phyloP scores from a whole-genome alignment of 1,139 yeast genomes.

The Scheffersomyces insectosa region DNA sequence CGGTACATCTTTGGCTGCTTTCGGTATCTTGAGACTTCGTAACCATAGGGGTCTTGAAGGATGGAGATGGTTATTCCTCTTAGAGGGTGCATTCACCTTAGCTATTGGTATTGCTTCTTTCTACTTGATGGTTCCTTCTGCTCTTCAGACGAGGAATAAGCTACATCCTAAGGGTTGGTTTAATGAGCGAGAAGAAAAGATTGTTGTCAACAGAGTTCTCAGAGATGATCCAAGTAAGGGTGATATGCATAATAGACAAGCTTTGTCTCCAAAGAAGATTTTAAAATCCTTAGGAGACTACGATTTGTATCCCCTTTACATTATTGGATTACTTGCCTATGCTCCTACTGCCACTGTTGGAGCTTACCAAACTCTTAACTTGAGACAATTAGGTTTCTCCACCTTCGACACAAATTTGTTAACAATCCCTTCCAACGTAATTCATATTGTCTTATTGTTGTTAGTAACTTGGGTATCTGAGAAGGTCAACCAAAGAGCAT shows the following conservation, averaged over 20 bases:
- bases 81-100: constrained; percentile 35
- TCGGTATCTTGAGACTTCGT: constrained; percentile 26
- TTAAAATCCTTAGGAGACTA: constrained; percentile 21
- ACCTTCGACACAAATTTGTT: constrained; percentile 21
- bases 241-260: constrained; percentile 35
- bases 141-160: constrained; percentile 27
- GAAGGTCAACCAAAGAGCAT: constrained; percentile 12
- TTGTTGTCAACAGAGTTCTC: constrained; percentile 29
- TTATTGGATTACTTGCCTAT: constrained; percentile 17
- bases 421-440: constrained; percentile 18
- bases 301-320: constrained; percentile 25
- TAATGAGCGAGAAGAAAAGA: constrained; percentile 35
- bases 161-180: constrained; percentile 36
- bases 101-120: constrained; percentile 29
- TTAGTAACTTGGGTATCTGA: constrained; percentile 12
- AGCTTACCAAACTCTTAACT: constrained; percentile 14
- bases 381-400: constrained; percentile 18
- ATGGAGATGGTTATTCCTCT: constrained; percentile 40
- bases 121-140: constrained; percentile 37
- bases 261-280: constrained; percentile 22
- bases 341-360: constrained; percentile 13
- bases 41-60: constrained; percentile 13
- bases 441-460: constrained; percentile 15
- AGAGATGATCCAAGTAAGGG: constrained; percentile 37
- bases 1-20: constrained; percentile 28